Base-by-base conservation (phyloP, 441 rosid species). In the Brassica balearica region DNA sequence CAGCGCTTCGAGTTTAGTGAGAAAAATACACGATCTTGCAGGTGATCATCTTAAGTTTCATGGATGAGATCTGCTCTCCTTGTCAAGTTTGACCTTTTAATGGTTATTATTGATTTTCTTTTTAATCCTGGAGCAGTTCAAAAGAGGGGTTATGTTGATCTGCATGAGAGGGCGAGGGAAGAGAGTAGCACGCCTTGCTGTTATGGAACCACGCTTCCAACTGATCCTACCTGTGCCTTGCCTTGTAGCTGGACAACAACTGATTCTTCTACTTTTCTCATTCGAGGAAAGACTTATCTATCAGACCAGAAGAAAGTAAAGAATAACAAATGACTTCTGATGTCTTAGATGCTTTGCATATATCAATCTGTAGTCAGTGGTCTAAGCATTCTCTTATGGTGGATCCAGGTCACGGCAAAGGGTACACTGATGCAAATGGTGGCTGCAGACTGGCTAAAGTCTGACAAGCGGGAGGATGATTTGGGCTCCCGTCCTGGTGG, bases 371-470 rank as follows among this genome's bases (percentile, higher is more conserved):
- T 38, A 22, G 69, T 15, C 36, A 58, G 7, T 66, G 19, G 61
- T 71, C 8, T 73, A 68, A 71, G 68, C 72, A 53, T 69, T 38
- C 8, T 73, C 64, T 73, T 73, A 36, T 73, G 74, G 68, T 81
- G 75, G 58, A 74, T 78, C 34, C 85, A 95, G 99, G 77, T 93
- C 67, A 93, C 88, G 88, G 98, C 97, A 20, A 95, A 89, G 78
- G 96, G 92, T 64, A 88, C 92, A 46, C 78, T 91, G 89, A 92
- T 93, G 98, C 89, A 90, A 86, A 92, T 93, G 98, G 93, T 95
- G 80, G 98, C 95, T 74, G 98, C 98, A 75, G 98, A 93, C 87
- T 95, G 99, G 99, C 79, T 93, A 68, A 91, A 86, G 81, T 93
- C 99, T 78, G 90, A 92, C 86, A 95, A 91, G 82, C 87, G 91